phyloP scores from a whole-genome alignment of 176 grass and related monocot genomes.

The Lolium multiflorum region DNA sequence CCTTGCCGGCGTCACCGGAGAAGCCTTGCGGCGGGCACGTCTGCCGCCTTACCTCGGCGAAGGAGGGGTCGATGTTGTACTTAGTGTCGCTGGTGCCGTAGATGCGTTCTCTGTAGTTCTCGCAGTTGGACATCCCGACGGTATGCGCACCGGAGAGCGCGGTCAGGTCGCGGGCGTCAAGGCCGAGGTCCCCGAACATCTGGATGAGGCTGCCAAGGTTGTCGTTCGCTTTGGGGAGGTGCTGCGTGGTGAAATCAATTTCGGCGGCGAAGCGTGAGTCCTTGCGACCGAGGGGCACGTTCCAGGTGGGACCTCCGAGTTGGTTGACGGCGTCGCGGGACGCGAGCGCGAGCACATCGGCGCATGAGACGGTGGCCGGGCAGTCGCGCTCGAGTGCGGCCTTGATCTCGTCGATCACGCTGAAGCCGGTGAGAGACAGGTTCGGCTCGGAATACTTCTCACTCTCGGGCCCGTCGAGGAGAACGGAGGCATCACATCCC shows the following conservation, averaged over 20 bases:
- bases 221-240: constrained; percentile 42
- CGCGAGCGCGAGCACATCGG: constrained; percentile 57
- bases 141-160: constrained; percentile 67
- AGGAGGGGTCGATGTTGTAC: too few relatives aligned
- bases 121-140: constrained; percentile 21
- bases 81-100: too few relatives aligned
- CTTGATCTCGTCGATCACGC: constrained; percentile 66
- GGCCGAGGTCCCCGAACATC: constrained; percentile 44
- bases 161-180: constrained; percentile 52
- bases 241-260: neutral
- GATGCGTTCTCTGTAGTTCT: too few relatives aligned
- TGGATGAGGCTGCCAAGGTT: constrained; percentile 33
- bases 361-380: constrained; percentile 62
- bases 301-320: constrained; percentile 64
- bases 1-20: too few relatives aligned
- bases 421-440: constrained; percentile 44
- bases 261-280: constrained; percentile 47
- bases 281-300: constrained; percentile 66
- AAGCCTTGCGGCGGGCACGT: too few relatives aligned
- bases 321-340: constrained; percentile 58
- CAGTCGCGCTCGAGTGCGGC: constrained; percentile 52
- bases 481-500: constrained; percentile 64
- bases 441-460: constrained; percentile 58
- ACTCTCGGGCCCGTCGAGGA: constrained; percentile 46
- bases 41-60: too few relatives aligned